These are phyloP conservation scores for Calonectria multiphialidica DNA, from an alignment of 2,329 filamentous ascomycete species.

Conservation along the genomic window DNA sequence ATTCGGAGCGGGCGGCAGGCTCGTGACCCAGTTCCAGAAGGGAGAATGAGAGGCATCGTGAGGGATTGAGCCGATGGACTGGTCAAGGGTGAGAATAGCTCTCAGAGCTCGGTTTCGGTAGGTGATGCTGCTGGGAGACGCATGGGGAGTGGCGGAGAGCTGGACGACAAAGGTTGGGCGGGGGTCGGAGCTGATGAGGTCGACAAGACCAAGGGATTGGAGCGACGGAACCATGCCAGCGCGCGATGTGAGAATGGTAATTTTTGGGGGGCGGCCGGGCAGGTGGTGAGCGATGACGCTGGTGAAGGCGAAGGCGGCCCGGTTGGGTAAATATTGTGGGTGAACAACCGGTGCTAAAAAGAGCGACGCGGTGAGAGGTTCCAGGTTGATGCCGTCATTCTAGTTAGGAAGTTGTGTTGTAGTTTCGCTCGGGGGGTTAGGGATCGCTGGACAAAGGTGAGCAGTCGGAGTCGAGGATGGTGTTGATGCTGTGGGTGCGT, in stretches of 20 bases:
- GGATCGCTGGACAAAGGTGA: not conserved
- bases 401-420: not conserved
- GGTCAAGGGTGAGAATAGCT: slow-evolving; percentile 45
- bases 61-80: slow-evolving; percentile 46
- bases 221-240: slow-evolving; percentile 43
- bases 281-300: slow-evolving; percentile 4
- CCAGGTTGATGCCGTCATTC: slow-evolving; percentile 25
- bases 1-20: slow-evolving; percentile 24
- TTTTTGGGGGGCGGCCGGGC: slow-evolving; percentile 9
- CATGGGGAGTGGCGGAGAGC: slow-evolving; percentile 19
- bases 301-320: not conserved
- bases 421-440: slow-evolving; percentile 2
- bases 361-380: slow-evolving; percentile 17
- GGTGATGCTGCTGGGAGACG: slow-evolving; percentile 37
- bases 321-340: not conserved
- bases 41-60: slow-evolving; percentile 45
- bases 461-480: not conserved
- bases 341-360: slow-evolving; percentile 21
- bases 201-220: slow-evolving; percentile 49
- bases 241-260: slow-evolving; percentile 7
- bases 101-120: slow-evolving; percentile 55
- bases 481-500: not conserved
- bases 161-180: slow-evolving; percentile 56
- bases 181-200: slow-evolving; percentile 56
- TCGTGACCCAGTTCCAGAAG: slow-evolving; percentile 56